These are phyloP conservation scores for Solanum virginianum DNA, from an alignment of 257 asterid species.

Conservation along the genomic window DNA sequence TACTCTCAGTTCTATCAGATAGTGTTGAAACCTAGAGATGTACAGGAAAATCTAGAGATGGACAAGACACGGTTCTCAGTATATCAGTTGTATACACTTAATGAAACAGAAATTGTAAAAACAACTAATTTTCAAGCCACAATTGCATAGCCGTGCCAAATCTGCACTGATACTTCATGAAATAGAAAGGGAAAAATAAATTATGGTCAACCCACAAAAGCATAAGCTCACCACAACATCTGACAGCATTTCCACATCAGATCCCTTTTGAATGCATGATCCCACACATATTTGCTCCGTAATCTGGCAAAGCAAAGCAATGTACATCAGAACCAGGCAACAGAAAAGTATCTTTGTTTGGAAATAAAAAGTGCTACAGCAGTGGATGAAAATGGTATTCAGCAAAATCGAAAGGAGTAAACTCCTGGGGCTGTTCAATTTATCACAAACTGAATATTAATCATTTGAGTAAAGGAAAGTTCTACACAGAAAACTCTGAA, in stretches of 20 bases:
- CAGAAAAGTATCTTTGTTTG: not conserved
- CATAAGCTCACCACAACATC: slow-evolving; percentile 41
- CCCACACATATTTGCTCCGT: slow-evolving; percentile 96
- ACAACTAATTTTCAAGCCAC: not conserved
- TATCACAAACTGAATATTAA: not conserved
- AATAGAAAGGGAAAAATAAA: not conserved
- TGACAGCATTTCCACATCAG: slow-evolving; percentile 61
- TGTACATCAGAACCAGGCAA: not conserved
- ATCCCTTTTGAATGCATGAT: slow-evolving; percentile 79
- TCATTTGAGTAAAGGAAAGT: slow-evolving; percentile 1
- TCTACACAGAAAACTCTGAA: slow-evolving; percentile 9
- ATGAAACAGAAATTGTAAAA: not conserved
- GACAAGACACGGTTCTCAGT: not conserved
- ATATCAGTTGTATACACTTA: not conserved
- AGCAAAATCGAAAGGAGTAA: not conserved
- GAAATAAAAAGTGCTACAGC: not conserved
- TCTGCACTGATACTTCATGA: not conserved
- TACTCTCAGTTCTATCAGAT: not conserved
- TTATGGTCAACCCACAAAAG: not conserved
- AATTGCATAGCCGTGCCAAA: not conserved
- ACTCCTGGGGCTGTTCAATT: not conserved
- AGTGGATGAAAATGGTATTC: not conserved
- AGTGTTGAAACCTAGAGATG: not conserved
- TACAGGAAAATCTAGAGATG: not conserved
- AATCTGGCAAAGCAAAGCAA: slow-evolving; percentile 33